Evolutionary conservation across 2,329 filamentous ascomycete genomes (phyloP), one percentile per base, ranked within the genome.

Genomic region (Penicillium sp.): DNA sequence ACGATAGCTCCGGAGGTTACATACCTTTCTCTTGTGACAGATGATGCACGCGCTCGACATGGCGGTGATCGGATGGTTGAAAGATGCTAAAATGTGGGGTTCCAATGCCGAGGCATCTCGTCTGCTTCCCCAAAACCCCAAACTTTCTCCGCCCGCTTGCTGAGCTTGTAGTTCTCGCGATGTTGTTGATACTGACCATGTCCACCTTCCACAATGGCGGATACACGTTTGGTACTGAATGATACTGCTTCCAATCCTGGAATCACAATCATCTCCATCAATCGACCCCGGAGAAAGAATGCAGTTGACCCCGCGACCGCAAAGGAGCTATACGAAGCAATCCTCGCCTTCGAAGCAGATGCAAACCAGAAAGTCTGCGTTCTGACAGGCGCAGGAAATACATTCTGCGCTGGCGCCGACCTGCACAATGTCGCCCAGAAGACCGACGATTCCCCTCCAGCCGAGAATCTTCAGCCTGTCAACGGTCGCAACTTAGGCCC

Each of bases 221-320:
- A 60, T 2, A 13, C 7, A 13, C 10, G 37, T 6, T 24, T 33
- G 22, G 46, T 66, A 19, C 43, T 50, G 6, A 52, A 33, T 10
- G 60, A 65, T 55, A 58, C 40, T 16, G 44, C 40, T n/a, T 59
- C 59, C 4, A 60, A 60, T 35, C 46, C 55, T 9, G 82, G 82
- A 49, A 83, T 86, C 64, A 82, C 82, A 0, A 81, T 77, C n/a
- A 82, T 86, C 56, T 78, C 80, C n/a, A 78, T 86, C 62, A 80
- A 83, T 69, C 79, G 83, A n/a, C 74, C 75, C 0, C 69, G 79
- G 13, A 75, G 78, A 24, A 78, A 79, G 53, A 86, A 86, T 65
- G 84, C 83, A 13, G 77, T 86, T 41, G 77, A 86, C 61, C 69
- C 74, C 2, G 58, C 74, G 1, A 84, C 83, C 4, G 83, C 78